phyloP scores from a whole-genome alignment of 192 early-diverging fungal genomes.

The Backusella macrospora region DNA sequence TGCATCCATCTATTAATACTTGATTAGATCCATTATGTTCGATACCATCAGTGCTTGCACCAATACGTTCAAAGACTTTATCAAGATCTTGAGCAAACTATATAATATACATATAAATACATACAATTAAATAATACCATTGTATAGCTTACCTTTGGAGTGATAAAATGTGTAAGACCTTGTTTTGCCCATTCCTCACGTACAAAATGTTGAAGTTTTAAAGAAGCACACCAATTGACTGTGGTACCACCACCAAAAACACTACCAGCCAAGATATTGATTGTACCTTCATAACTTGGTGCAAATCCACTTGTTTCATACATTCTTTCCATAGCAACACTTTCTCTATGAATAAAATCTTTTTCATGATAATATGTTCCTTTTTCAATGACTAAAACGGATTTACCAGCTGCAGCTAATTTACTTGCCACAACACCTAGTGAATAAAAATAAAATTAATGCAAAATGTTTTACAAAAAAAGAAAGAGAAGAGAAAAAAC shows the following conservation, averaged over 20 bases:
- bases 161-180: slow-evolving; percentile 63
- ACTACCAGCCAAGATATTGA: slow-evolving; percentile 61
- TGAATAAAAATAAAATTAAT: not conserved
- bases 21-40: slow-evolving; percentile 67
- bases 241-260: slow-evolving; percentile 80
- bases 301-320: slow-evolving; percentile 60
- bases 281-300: slow-evolving; percentile 51
- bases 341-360: slow-evolving; percentile 56
- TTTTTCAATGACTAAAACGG: slow-evolving; percentile 77
- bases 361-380: slow-evolving; percentile 57
- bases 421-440: slow-evolving; percentile 61
- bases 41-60: slow-evolving; percentile 54
- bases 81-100: slow-evolving; percentile 56
- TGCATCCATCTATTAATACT: slow-evolving; percentile 69
- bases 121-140: not conserved
- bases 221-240: slow-evolving; percentile 66
- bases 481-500: no score
- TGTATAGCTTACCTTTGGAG: slow-evolving; percentile 35
- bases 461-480: not conserved
- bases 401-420: slow-evolving; percentile 65
- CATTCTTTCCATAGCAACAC: slow-evolving; percentile 49
- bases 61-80: slow-evolving; percentile 55
- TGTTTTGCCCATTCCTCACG: slow-evolving; percentile 74
- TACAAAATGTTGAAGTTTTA: slow-evolving; percentile 64
- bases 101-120: not conserved